These are phyloP conservation scores for Boletus sp. DNA, from an alignment of 768 basidiomycete genomes.

Conservation along the genomic window DNA sequence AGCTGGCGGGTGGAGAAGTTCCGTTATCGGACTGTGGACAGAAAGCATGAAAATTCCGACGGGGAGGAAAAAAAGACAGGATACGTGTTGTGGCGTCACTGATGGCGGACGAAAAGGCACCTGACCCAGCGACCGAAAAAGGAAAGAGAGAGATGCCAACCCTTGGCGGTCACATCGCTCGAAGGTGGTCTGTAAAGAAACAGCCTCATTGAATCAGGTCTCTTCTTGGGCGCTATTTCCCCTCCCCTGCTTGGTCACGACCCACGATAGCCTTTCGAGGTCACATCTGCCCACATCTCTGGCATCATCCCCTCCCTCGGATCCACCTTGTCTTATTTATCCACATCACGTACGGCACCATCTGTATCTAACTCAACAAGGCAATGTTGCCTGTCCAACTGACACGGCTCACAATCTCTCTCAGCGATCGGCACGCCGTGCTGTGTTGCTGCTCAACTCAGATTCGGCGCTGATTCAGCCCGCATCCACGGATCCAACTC, in stretches of 20 bases:
- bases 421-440: constrained; percentile 31
- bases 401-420: constrained; percentile 22
- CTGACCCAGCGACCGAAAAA: constrained; percentile 23
- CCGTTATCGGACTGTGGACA: constrained; percentile 37
- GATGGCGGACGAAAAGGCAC: constrained; percentile 33
- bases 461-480: constrained; percentile 28
- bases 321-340: constrained; percentile 12
- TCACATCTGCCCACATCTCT: constrained; percentile 24
- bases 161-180: constrained; percentile 34
- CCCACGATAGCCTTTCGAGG: constrained; percentile 36
- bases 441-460: constrained; percentile 23
- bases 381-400: constrained; percentile 32
- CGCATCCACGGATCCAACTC: constrained; percentile 6
- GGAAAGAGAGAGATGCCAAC: constrained; percentile 16
- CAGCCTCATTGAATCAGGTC: constrained; percentile 15
- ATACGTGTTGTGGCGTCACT: constrained; percentile 39
- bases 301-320: constrained; percentile 14
- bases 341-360: constrained; percentile 31
- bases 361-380: constrained; percentile 29
- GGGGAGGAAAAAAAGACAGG: constrained; percentile 19
- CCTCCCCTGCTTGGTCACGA: constrained; percentile 14
- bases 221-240: constrained; percentile 26
- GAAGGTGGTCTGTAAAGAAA: constrained; percentile 20
- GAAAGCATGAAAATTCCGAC: constrained; percentile 33
- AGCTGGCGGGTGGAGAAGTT: constrained; percentile 30